Conservation (phyloP, 768 basidiomycete genomes). For the Suillus clintonianus region DNA sequence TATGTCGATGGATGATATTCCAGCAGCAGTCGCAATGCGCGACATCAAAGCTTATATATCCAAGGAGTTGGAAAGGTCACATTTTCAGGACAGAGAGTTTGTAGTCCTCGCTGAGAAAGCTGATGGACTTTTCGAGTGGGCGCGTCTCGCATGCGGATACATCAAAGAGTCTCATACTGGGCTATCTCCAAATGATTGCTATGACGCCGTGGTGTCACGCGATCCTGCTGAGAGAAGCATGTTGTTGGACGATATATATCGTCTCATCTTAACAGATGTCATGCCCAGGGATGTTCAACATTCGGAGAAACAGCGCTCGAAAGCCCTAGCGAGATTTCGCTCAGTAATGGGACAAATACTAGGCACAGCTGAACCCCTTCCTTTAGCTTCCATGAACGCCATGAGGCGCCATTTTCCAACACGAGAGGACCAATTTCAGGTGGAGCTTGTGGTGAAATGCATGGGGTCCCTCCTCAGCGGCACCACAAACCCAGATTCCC, state of each 20-base stretch:
- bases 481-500: background rate
- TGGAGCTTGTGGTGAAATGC: background rate
- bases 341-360: constrained; percentile 3
- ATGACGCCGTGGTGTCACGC: background rate
- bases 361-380: too few relatives aligned
- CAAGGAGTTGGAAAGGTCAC: background rate
- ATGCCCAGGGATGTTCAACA: background rate
- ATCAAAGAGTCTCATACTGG: background rate
- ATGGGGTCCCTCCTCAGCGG: constrained; percentile 11
- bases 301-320: too few relatives aligned
- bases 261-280: background rate
- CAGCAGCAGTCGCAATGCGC: background rate
- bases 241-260: background rate
- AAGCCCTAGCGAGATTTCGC: background rate
- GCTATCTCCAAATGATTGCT: background rate
- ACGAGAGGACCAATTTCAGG: too few relatives aligned
- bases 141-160: background rate
- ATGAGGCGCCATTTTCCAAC: background rate
- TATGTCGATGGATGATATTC: background rate
- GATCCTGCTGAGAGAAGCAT: background rate
- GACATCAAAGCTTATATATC: background rate
- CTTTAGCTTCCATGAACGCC: background rate
- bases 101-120: background rate
- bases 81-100: background rate
- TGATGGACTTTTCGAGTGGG: background rate